Base-by-base conservation (phyloP, 768 basidiomycete species). In the Auriscalpium orientale region DNA sequence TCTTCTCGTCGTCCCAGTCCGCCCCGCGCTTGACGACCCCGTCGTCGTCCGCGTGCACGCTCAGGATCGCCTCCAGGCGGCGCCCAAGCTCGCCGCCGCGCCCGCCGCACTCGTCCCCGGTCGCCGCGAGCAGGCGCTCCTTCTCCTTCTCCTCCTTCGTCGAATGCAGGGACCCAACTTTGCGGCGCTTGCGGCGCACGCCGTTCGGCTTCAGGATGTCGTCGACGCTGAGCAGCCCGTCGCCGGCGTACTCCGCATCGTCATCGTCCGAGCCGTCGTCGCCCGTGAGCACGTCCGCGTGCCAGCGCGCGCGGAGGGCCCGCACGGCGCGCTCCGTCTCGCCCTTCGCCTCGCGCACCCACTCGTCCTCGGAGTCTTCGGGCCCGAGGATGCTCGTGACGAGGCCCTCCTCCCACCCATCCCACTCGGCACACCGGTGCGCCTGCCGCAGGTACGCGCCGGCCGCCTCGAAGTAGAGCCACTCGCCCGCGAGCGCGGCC, bases 351-450 rank as follows among this genome's bases (percentile, higher is more conserved):
- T 60, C 61, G 2, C 54, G 37, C 67, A 85, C 82, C 88, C 87
- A 90, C 51, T 86, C 85, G 6, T 80, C 81, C 62, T 90, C 85
- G 49, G 76, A 68, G 18, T 89, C 87, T 62, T 82, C 84, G 0
- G 83, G 79, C 1, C 88, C 89, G 18, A 92, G 74, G 35, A 91
- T 88, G 56, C 81, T 83, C 6, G 83, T 81, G 1, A 87, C 80
- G 16, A 93, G 74, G 0, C 89, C 89, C 66, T 92, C 90, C 65
- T 93, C 90, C 90, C 91, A 93, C 2, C 90, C 91, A 62, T 92
- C 90, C 90, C 90, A 92, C 66, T 93, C 90, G 37, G 78, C 81
- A 61, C 84, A 89, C 28, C 89, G 83, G 67, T 93, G 90, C 4
- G 86, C 88, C 70, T 85, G 77, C 47, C 91, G 81, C 51, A 90